phyloP scores from a whole-genome alignment of 306 rosid genomes.

The Lathyrus oleraceus region DNA sequence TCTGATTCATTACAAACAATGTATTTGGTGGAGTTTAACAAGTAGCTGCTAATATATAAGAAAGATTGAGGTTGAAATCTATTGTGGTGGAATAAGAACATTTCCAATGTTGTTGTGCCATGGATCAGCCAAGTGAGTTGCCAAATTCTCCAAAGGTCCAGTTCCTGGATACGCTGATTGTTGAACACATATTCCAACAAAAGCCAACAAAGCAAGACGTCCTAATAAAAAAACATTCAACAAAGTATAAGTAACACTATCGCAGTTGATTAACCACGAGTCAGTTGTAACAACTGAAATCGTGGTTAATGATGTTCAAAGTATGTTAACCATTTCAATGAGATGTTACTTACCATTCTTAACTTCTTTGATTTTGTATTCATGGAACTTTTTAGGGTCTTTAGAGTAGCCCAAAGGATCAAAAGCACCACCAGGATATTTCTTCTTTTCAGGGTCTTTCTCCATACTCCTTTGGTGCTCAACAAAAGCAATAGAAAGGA shows the following conservation, averaged over 20 bases:
- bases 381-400: conserved; percentile 80
- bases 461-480: conserved; percentile 99
- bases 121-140: conserved; percentile 98
- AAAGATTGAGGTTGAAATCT: conserved; percentile 33
- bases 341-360: conserved; percentile 62
- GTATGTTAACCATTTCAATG: neutral
- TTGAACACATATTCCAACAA: conserved; percentile 84
- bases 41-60: conserved; percentile 28
- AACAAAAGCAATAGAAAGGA: conserved; percentile 83
- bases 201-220: conserved; percentile 90
- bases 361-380: conserved; percentile 88
- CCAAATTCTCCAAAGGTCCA: conserved; percentile 99
- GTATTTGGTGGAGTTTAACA: conserved; percentile 55
- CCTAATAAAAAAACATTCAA: conserved; percentile 42
- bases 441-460: conserved; percentile 94
- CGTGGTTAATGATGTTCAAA: neutral
- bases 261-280: neutral
- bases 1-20: conserved; percentile 40
- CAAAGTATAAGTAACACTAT: neutral
- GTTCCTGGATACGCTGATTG: conserved; percentile 99
- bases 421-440: conserved; percentile 98
- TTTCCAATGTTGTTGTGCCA: conserved; percentile 99
- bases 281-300: neutral
- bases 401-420: conserved; percentile 99
- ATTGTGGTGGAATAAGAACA: conserved; percentile 61